Conservation (phyloP, 306 rosid species). For the Lupinus albus region DNA sequence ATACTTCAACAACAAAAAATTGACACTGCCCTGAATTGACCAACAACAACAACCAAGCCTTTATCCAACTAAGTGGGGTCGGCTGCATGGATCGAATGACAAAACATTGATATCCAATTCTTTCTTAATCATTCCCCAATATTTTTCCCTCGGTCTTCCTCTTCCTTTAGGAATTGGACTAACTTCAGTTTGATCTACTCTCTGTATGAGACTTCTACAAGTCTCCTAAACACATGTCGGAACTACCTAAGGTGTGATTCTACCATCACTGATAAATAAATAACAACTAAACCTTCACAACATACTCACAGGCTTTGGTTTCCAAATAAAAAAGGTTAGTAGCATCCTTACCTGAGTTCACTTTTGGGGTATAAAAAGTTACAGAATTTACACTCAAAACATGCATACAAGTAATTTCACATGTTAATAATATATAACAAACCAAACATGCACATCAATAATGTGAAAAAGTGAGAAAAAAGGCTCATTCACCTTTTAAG, state of each 20-base stretch:
- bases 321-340: background rate
- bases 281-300: background rate
- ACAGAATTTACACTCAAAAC: background rate
- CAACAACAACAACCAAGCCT: too few relatives aligned
- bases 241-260: too few relatives aligned
- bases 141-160: too few relatives aligned
- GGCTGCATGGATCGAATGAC: too few relatives aligned
- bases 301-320: background rate
- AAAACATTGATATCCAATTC: too few relatives aligned
- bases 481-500: background rate
- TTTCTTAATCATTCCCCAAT: too few relatives aligned
- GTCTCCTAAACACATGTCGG: too few relatives aligned
- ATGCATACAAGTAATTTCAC: background rate
- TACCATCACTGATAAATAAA: constrained; percentile 10
- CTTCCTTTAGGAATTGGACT: too few relatives aligned
- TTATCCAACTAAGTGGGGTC: too few relatives aligned
- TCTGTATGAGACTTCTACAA: too few relatives aligned
- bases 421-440: background rate
- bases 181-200: too few relatives aligned
- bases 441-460: constrained; percentile 9
- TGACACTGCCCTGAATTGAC: background rate
- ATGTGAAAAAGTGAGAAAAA: background rate
- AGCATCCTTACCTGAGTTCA: background rate
- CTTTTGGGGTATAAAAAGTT: background rate
- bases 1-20: background rate